These are phyloP conservation scores for Trametes polyzona DNA, from an alignment of 1,284 basidiomycete species.

Conservation along the genomic window DNA sequence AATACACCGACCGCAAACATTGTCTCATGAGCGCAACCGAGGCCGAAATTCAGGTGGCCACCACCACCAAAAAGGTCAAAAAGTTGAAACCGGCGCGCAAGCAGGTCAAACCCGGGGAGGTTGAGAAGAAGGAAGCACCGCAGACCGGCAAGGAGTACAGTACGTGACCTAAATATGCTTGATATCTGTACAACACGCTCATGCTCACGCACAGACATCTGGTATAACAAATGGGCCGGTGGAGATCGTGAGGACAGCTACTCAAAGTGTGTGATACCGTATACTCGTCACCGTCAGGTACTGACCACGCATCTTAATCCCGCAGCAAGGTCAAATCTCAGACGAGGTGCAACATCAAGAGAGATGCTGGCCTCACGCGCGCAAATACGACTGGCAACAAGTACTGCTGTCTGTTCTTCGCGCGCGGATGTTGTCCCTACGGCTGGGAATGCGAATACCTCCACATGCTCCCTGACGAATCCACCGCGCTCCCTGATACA, in stretches of 20 bases:
- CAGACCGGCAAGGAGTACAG: constrained; percentile 97
- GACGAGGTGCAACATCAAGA: constrained; percentile 87
- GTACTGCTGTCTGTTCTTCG: constrained; percentile 95
- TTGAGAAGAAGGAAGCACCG: constrained; percentile 84
- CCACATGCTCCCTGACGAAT: constrained; percentile 82
- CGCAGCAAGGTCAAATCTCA: constrained; percentile 91
- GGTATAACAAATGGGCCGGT: constrained; percentile 99
- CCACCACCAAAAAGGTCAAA: constrained; percentile 45
- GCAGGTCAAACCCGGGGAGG: constrained; percentile 88
- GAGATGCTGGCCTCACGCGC: constrained; percentile 91
- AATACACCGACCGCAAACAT: background rate
- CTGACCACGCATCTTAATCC: constrained; percentile 1
- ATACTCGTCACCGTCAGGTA: constrained; percentile 1
- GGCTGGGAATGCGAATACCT: constrained; percentile 97
- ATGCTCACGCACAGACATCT: constrained; percentile 70
- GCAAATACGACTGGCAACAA: constrained; percentile 90
- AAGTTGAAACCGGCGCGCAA: constrained; percentile 85
- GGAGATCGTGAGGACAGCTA: constrained; percentile 94
- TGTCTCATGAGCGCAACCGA: constrained; percentile 28
- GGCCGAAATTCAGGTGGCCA: constrained; percentile 31
- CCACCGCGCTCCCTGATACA: constrained; percentile 78
- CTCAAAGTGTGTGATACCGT: constrained; percentile 70
- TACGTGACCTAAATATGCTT: constrained; percentile 47
- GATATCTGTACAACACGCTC: background rate
- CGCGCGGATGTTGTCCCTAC: constrained; percentile 96